phyloP scores from a whole-genome alignment of 306 rosid species.

The Acmispon strigosus region DNA sequence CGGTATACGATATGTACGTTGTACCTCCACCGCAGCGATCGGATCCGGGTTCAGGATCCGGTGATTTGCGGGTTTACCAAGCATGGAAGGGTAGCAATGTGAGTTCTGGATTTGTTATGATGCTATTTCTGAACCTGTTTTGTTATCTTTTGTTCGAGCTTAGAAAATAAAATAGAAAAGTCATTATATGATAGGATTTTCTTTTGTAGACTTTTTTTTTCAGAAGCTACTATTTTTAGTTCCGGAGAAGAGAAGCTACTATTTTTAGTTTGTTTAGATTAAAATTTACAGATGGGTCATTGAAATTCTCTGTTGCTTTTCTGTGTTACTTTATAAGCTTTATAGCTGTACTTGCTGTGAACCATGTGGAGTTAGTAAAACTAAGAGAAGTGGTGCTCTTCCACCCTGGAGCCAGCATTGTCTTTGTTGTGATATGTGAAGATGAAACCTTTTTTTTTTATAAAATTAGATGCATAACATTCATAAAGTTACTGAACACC shows the following conservation, averaged over 20 bases:
- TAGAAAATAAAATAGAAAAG: not conserved
- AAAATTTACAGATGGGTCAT: not conserved
- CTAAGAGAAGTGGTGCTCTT: not conserved
- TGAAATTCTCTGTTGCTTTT: not conserved
- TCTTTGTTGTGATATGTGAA: not conserved
- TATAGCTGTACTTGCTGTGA: not conserved
- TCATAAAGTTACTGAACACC: not conserved
- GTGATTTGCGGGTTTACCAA: conserved; percentile 72
- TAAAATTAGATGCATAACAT: not conserved
- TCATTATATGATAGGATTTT: not conserved
- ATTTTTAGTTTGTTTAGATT: not conserved
- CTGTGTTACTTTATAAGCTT: not conserved
- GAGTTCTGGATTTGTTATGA: not conserved
- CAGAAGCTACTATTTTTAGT: not conserved
- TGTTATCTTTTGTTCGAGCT: not conserved
- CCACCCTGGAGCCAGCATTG: not conserved
- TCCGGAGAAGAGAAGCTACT: not conserved
- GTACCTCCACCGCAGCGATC: conserved; percentile 84
- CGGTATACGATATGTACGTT: conserved; percentile 58
- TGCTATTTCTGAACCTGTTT: not conserved
- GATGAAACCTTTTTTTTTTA: too few species aligned
- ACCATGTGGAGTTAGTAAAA: not conserved
- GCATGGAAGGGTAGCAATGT: conserved; percentile 96
- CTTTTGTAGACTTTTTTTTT: not conserved
- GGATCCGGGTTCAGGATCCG: conserved; percentile 70